phyloP scores from a whole-genome alignment of 179 eudicot genomes.

The Beta lomatogona region DNA sequence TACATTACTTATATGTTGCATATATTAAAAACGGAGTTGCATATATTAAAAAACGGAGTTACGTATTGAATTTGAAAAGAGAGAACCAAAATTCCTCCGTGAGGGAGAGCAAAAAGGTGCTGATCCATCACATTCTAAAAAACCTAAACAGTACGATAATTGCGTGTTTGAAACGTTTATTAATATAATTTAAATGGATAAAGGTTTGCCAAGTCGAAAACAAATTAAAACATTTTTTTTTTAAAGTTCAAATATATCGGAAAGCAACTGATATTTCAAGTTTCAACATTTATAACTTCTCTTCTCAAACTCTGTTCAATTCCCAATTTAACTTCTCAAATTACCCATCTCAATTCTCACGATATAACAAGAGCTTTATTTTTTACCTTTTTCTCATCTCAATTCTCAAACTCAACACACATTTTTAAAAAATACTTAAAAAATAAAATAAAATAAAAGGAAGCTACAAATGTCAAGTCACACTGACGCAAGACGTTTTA shows the following conservation, averaged over 20 bases:
- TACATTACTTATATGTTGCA: no score
- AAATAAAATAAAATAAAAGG: not conserved
- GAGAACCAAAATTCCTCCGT: not conserved
- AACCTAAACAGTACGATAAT: conserved; percentile 21
- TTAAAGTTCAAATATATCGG: not conserved
- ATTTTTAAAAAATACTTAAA: not conserved
- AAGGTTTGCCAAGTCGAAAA: conserved; percentile 26
- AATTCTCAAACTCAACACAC: not conserved
- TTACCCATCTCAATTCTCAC: conserved; percentile 13
- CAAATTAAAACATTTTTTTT: not conserved
- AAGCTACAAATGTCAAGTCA: conserved; percentile 38
- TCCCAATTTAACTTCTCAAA: not conserved
- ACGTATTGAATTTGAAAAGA: not conserved
- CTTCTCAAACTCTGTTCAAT: not conserved
- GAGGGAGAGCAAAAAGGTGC: conserved; percentile 3
- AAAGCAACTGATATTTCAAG: conserved; percentile 8
- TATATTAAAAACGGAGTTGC: no score
- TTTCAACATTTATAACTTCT: not conserved
- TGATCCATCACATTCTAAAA: conserved; percentile 26
- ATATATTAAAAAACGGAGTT: no score
- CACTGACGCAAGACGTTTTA: conserved; percentile 35
- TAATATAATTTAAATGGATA: conserved; percentile 22
- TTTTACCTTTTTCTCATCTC: not conserved
- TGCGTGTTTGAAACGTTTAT: conserved; percentile 30
- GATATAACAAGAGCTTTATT: not conserved